Evolutionary conservation across 352 stramenopile species (phyloP), one percentile per base, ranked within the genome.

Genomic region (Globisporangium lucens): DNA sequence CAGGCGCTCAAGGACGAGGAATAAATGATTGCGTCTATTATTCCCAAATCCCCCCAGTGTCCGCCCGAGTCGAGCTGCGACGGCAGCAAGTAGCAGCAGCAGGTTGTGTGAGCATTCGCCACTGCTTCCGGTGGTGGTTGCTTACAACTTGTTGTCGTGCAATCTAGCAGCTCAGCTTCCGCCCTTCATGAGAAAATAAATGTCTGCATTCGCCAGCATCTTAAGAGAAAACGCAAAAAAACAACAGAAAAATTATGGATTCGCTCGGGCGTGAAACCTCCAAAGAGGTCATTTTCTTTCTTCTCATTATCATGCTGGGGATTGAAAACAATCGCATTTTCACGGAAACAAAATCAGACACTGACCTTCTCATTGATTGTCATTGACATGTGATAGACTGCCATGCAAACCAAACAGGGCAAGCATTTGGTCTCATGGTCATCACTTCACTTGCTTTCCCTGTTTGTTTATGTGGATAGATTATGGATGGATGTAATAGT

Each of bases 1-100:
- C 71, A 91, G 75, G 83, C 80, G 17, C 76, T 94, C 47, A 78
- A 90, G 60, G 61, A 67, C 53, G 67, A 72, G 13, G 55, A 72
- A 67, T 61, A 69, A 56, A 49, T 29, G 49, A 30, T 27, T 29
- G 38, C 24, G 9, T 46, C 58, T 49, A 47, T 49, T 60, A 47
- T 49, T 60, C 24, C 43, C 5, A 51, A 12, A 51, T 24, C 17
- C 43, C 43, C 17, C 6, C 43, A 51, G 43, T 24, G 43, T 51
- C 15, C 43, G 20, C 41, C 4, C 15, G 43, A 51, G 43, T 8
- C 17, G 17, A 51, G 43, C 43, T 12, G 43, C 5, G 43, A 51
- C 6, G 17, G 15, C 15, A 24, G 17, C 43, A 51, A 22, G 15
- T 15, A n/a, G 7, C 43, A 51, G 17, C 43, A 22, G 43, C 17